phyloP scores from a whole-genome alignment of 2,329 filamentous ascomycete genomes.

The Pseudogymnoascus sp. region DNA sequence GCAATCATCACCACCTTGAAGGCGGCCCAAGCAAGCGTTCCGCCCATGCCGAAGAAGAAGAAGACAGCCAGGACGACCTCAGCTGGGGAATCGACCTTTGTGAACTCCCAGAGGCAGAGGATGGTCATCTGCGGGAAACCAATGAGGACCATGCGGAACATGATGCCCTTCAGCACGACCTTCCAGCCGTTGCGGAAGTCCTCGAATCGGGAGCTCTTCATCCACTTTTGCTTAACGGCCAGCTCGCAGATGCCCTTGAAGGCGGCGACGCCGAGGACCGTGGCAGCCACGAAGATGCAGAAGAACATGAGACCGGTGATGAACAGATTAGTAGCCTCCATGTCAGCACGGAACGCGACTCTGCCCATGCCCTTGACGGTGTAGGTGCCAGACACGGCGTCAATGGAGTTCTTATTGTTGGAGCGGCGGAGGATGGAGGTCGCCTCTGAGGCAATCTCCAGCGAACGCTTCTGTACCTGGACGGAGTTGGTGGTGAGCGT shows the following conservation, averaged over 20 bases:
- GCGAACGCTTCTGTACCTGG: slow-evolving; percentile 54
- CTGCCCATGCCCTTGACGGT: slow-evolving; percentile 76
- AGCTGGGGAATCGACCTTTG: slow-evolving; percentile 72
- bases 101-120: slow-evolving; percentile 90
- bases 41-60: slow-evolving; percentile 73
- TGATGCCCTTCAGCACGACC: slow-evolving; percentile 83
- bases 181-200: slow-evolving; percentile 95
- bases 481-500: slow-evolving; percentile 68
- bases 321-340: slow-evolving; percentile 89
- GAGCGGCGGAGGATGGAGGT: slow-evolving; percentile 31
- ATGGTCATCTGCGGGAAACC: slow-evolving; percentile 88
- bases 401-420: slow-evolving; percentile 46
- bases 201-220: slow-evolving; percentile 77
- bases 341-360: slow-evolving; percentile 75
- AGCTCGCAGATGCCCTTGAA: slow-evolving; percentile 80
- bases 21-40: slow-evolving; percentile 74
- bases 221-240: slow-evolving; percentile 63
- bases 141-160: slow-evolving; percentile 84
- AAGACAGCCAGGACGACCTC: slow-evolving; percentile 81
- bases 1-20: slow-evolving; percentile 86
- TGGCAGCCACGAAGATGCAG: slow-evolving; percentile 69
- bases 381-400: slow-evolving; percentile 45
- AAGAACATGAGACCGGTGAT: slow-evolving; percentile 87
- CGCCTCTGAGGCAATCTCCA: slow-evolving; percentile 26
- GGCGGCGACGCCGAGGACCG: slow-evolving; percentile 59